Evolutionary conservation across 495 filamentous ascomycete genomes (phyloP).

Genomic region (Penicillium robsamsonii): DNA sequence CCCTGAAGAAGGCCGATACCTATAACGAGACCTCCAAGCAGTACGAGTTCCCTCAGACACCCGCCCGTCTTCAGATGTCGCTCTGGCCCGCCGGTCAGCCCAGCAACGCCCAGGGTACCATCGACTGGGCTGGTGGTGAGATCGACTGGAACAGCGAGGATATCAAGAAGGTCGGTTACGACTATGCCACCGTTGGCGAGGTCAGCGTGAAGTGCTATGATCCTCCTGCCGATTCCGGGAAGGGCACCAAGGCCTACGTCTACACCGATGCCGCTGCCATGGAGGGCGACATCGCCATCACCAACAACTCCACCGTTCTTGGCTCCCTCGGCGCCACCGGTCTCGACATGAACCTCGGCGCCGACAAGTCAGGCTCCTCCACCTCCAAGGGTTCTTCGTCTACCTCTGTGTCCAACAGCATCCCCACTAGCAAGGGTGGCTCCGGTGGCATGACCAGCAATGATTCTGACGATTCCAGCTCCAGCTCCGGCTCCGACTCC

Average conservation of each 20-base stretch:
- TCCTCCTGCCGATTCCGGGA: constrained; percentile 61
- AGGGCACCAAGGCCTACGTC: constrained; percentile 67
- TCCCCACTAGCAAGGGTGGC: constrained; percentile 38
- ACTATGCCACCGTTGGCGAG: constrained; percentile 77
- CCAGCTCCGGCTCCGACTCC: constrained; percentile 17
- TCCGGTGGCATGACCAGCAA: constrained; percentile 27
- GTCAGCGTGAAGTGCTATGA: constrained; percentile 84
- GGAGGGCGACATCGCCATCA: constrained; percentile 73
- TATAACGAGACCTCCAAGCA: constrained; percentile 80
- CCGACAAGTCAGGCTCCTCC: constrained; percentile 27
- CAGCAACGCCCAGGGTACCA: constrained; percentile 77
- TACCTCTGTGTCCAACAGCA: constrained; percentile 28
- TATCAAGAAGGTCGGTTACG: constrained; percentile 82
- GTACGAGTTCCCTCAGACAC: constrained; percentile 90
- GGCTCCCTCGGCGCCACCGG: constrained; percentile 77
- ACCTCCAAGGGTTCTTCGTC: constrained; percentile 14
- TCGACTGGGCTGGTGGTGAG: constrained; percentile 85
- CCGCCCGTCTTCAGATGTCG: constrained; percentile 88
- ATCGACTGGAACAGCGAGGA: constrained; percentile 84
- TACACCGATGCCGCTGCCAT: constrained; percentile 64
- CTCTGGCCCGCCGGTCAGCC: constrained; percentile 90
- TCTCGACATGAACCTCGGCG: constrained; percentile 57
- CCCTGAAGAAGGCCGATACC: constrained; percentile 69
- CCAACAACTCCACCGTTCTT: constrained; percentile 73
- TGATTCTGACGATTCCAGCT: constrained; percentile 14